Evolutionary conservation across 306 rosid genomes (phyloP).

Genomic region (Bauhinia variegata): DNA sequence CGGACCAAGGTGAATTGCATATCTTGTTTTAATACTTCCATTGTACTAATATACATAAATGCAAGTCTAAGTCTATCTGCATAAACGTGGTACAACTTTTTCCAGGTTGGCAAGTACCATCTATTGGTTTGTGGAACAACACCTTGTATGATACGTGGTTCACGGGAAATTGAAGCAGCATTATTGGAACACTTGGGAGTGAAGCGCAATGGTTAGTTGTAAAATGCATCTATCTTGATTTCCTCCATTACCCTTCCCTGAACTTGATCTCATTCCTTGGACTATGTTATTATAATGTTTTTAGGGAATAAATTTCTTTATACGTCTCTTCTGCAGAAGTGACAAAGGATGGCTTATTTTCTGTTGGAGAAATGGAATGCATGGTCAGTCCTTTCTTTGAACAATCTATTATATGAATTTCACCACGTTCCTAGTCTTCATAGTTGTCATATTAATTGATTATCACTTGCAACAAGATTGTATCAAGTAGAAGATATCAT

Average conservation of each 20-base stretch:
- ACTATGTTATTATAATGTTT: not conserved
- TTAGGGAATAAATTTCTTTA: constrained; percentile 30
- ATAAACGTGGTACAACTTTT: constrained; percentile 38
- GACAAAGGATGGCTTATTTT: constrained; percentile 94
- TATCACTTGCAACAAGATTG: too few species aligned
- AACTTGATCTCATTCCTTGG: constrained; percentile 26
- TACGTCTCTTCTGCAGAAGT: constrained; percentile 72
- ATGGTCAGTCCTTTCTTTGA: constrained; percentile 70
- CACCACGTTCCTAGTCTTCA: constrained; percentile 14
- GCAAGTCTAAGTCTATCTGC: constrained; percentile 37
- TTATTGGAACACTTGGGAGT: constrained; percentile 90
- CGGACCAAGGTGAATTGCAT: not conserved
- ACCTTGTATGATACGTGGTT: constrained; percentile 98
- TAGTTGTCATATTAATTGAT: constrained; percentile 20
- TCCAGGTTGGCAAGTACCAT: constrained; percentile 92
- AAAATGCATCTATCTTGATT: constrained; percentile 18
- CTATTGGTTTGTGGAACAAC: constrained; percentile 97
- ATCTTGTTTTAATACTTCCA: not conserved
- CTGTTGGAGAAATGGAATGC: constrained; percentile 99
- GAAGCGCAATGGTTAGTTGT: constrained; percentile 87
- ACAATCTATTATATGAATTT: constrained; percentile 22
- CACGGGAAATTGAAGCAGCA: constrained; percentile 88
- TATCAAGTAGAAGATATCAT: not conserved
- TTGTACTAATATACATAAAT: constrained; percentile 1
- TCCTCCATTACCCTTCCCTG: constrained; percentile 5